Evolutionary conservation across 2,329 filamentous ascomycete genomes (phyloP), one percentile per base, ranked within the genome.

Genomic region (Fusarium verrucosum): DNA sequence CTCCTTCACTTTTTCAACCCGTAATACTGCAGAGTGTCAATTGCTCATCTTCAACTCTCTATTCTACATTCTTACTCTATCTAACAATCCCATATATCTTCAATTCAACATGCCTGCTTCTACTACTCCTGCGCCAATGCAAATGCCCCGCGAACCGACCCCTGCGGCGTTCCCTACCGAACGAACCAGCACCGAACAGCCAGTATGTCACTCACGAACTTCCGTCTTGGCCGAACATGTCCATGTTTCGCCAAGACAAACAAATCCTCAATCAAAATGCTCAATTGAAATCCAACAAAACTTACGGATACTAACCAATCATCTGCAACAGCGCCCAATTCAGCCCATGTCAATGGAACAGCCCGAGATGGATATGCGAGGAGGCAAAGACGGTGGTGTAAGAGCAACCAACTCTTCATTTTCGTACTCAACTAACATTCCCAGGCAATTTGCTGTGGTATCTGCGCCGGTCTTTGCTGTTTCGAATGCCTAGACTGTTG

Each of bases 381-480:
- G 77, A 44, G 77, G 77, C 26, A 75, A 72, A 10, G 76, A 77
- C 19, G 75, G 73, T 58, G 75, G 73, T 72, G 77, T 79, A 72
- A 70, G 73, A 23, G 40, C 17, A 14, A 35, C 33, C 33, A 43
- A 19, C 4, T n/a, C 5, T 7, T 25, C n/a, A 10, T 19, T 32
- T 10, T 28, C 7, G 17, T 16, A 23, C 3, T 7, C 16, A n/a
- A 44, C 55, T 60, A 20, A 61, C 23, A 2, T 41, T 40, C 11
- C 10, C 38, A 79, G 77, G 77, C 77, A 14, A 66, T 79, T 43
- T 79, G 77, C 71, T 79, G 77, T 52, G 77, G 77, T 25, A 70
- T 79, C 46, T 79, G 77, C 53, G 76, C 77, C 7, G 77, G 77
- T 20, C 70, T 79, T 5, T 77, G 75, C 64, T 79, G 77, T 65